These are phyloP conservation scores for Colletotrichum simmondsii DNA, from an alignment of 2,329 filamentous ascomycete genomes.

Conservation along the genomic window DNA sequence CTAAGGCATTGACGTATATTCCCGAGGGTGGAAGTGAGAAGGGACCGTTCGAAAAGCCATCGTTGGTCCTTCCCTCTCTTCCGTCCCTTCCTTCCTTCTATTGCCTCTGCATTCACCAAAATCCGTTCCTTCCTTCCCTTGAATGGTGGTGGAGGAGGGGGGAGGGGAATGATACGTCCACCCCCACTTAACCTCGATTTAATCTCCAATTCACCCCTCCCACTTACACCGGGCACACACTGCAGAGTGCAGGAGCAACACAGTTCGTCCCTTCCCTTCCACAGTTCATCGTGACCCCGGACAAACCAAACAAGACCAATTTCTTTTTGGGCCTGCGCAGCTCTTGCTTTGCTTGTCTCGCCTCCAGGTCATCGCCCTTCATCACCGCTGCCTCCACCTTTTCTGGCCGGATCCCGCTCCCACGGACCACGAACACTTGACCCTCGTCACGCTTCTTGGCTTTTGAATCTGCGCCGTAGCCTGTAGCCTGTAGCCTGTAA, in stretches of 20 bases:
- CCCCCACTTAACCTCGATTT: neutral
- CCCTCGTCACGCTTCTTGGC: neutral
- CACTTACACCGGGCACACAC: neutral
- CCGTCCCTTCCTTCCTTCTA: neutral
- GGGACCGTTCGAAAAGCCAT: neutral
- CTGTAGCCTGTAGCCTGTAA: neutral
- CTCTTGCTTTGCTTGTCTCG: slow-evolving; percentile 24
- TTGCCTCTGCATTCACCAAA: neutral
- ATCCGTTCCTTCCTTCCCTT: neutral
- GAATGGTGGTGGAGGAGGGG: neutral
- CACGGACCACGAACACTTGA: neutral
- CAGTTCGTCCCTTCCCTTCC: neutral
- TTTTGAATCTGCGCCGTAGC: too few relatives aligned
- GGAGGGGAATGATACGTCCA: neutral
- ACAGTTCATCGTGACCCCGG: neutral
- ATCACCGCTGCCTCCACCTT: slow-evolving; percentile 26
- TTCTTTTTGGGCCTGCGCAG: slow-evolving; percentile 4
- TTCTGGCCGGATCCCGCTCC: neutral
- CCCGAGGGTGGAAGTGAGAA: neutral
- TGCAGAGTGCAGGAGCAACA: neutral
- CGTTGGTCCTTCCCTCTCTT: neutral
- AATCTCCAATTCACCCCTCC: neutral
- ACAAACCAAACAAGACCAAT: slow-evolving; percentile 19
- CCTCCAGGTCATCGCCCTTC: slow-evolving; percentile 22
- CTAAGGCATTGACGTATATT: neutral